Evolutionary conservation across 345 rosid species (phyloP), one percentile per base, ranked within the genome.

Genomic region (Acer negundo): DNA sequence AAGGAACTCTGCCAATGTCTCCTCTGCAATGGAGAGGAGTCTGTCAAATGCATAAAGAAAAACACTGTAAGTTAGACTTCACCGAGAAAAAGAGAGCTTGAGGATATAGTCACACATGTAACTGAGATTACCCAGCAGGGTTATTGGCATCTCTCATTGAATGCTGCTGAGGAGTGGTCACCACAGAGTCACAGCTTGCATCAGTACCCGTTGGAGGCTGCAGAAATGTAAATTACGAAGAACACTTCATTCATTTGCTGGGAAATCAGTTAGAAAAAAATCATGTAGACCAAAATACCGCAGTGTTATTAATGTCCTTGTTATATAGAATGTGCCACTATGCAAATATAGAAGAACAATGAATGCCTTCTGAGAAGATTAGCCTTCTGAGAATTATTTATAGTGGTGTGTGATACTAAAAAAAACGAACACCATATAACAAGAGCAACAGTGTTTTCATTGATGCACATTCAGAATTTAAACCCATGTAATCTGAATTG

Each of bases 1-100:
- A 83, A 97, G 99, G 97, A 97, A 97, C 95, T 94, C 98, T 88
- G 98, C 90, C 95, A 97, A 92, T 72, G 99, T 93, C 94, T 94
- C 98, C 94, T 97, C 98, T 4, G 99, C 99, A 77, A 97, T 92
- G 51, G 98, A 91, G 83, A 97, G 97, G 88, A 97, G 95, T 86
- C 99, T 97, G 88, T 73, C 56, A 78, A 82, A 56, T 75, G 44
- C 79, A 80, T 42, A 40, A 35, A 75, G 53, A 20, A 71, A 67
- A 40, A 44, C 10, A 51, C 19, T 53, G 64, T 66, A 4, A 67
- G 72, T 55, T 13, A 58, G 22, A 67, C 55, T 23, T 53, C n/a
- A 46, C 15, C 19, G 31, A 49, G 24, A 11, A 62, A 63, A 28
- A 75, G 1, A 44, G 61, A 47, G 4, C 28, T 59, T 13, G 44